phyloP scores from a whole-genome alignment of 352 stramenopile genomes.

The Globisporangium iwayamae region DNA sequence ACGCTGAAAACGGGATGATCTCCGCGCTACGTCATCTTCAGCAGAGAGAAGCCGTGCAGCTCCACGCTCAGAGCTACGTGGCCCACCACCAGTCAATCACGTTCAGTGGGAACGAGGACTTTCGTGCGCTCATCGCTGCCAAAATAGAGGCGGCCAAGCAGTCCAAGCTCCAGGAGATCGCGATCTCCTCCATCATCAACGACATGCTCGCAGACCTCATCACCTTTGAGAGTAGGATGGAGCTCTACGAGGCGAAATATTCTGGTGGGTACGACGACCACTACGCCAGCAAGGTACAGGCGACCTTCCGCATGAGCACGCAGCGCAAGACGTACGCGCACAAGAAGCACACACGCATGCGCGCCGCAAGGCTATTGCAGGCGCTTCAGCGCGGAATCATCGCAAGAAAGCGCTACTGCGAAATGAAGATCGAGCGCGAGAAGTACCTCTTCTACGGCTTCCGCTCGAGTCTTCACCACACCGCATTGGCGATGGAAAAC shows the following conservation, averaged over 20 bases:
- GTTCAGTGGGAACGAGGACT: slow-evolving; percentile 14
- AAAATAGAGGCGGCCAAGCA: slow-evolving; percentile 36
- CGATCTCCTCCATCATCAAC: slow-evolving; percentile 45
- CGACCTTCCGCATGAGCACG: slow-evolving; percentile 63
- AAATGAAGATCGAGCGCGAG: slow-evolving; percentile 58
- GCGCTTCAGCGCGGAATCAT: slow-evolving; percentile 64
- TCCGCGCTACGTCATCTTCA: slow-evolving; percentile 39
- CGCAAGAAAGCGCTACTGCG: slow-evolving; percentile 41
- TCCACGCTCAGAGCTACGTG: slow-evolving; percentile 38
- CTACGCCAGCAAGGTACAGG: slow-evolving; percentile 72
- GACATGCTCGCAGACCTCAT: slow-evolving; percentile 61
- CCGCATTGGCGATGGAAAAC: slow-evolving; percentile 37
- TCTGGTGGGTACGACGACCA: slow-evolving; percentile 59
- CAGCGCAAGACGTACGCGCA: slow-evolving; percentile 50
- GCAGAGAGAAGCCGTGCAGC: slow-evolving; percentile 39
- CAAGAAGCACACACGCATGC: slow-evolving; percentile 39
- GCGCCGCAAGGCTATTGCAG: slow-evolving; percentile 60
- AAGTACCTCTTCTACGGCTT: slow-evolving; percentile 67
- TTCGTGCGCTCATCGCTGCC: slow-evolving; percentile 21
- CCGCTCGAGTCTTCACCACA: slow-evolving; percentile 50
- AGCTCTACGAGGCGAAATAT: slow-evolving; percentile 49
- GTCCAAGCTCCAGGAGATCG: slow-evolving; percentile 49
- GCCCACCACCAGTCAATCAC: slow-evolving; percentile 15
- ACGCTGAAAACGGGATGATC: slow-evolving; percentile 35
- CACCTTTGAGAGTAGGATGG: slow-evolving; percentile 47